phyloP scores from a whole-genome alignment of 1,284 basidiomycete species.

The Xerocomus amazonicus region DNA sequence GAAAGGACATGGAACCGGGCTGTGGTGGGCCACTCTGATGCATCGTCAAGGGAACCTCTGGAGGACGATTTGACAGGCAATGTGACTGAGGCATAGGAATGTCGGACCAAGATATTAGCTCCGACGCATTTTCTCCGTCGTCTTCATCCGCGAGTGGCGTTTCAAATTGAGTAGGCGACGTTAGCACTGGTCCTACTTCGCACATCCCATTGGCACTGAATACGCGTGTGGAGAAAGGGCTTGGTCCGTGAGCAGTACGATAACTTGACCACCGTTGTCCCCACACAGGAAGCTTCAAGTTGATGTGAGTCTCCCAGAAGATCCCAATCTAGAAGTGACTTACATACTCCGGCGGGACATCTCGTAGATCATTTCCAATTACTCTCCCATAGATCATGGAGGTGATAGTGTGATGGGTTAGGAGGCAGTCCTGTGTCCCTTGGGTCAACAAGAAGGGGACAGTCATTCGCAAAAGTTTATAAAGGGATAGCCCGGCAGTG shows the following conservation, averaged over 20 bases:
- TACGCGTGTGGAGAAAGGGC: slow-evolving; percentile 26
- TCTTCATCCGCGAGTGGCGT: slow-evolving; percentile 19
- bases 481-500: slow-evolving; percentile 17
- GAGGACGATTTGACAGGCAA: neutral
- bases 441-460: slow-evolving; percentile 16
- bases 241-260: slow-evolving; percentile 26
- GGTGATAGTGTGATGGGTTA: slow-evolving; percentile 13
- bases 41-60: neutral
- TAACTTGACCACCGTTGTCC: slow-evolving; percentile 32
- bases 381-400: slow-evolving; percentile 31
- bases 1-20: slow-evolving; percentile 1
- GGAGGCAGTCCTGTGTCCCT: slow-evolving; percentile 12
- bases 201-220: slow-evolving; percentile 23
- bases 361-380: slow-evolving; percentile 32
- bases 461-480: slow-evolving; percentile 27
- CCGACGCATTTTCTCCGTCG: slow-evolving; percentile 14
- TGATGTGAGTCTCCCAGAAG: slow-evolving; percentile 14
- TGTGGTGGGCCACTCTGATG: neutral
- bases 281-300: slow-evolving; percentile 31
- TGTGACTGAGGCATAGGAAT: slow-evolving; percentile 1
- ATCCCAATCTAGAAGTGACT: slow-evolving; percentile 12
- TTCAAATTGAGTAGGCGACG: slow-evolving; percentile 30
- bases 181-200: slow-evolving; percentile 21
- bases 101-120: neutral
- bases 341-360: slow-evolving; percentile 30